Evolutionary conservation across 73 alveolate species (phyloP), one percentile per base, ranked within the genome.

Genomic region (Paramecium caudatum): DNA sequence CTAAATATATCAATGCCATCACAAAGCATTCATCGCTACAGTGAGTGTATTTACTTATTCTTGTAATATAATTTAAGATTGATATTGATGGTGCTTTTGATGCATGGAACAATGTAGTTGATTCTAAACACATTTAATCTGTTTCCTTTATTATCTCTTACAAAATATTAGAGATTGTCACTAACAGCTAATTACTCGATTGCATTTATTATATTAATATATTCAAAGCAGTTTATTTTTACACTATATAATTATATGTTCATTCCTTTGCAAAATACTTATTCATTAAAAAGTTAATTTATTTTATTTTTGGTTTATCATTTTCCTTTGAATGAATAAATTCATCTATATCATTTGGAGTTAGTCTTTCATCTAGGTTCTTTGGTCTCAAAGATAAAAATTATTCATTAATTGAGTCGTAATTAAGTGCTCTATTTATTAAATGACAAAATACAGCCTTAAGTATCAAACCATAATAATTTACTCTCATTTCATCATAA

Each of bases 1-100:
- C 98, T 25, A 94, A 84, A 85, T 94, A 94, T 30, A 94, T 94
- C 85, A 93, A 62, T 16, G 94, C 91, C 23, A 94, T 46, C 12
- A 94, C 85, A 23, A 82, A 90, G 47, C 93, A 82, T 39, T 91
- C 90, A 13, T 93, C 93, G 45, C 94, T 91, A 48, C 94, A 91
- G 61, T 94, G 84, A 41, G 93, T 87, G 82, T 90, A 94, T 91
- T 93, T 93, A 46, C 78, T 82, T 3, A 94, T 86, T 65, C 98
- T 91, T 48, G 65, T 37, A 34, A 94, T 43, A 82, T 93, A 94
- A 49, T 69, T 85, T 21, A 63, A 41, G 9, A 94, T 69, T 13
- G 96, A 47, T 45, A 94, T 94, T 33, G 94, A 61, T 15, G 98
- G 97, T 43, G 83, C 46, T 91, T 91, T 92, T 33, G 63, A 19